phyloP scores from a whole-genome alignment of 345 rosid species.

The Crucihimalaya himalaica region DNA sequence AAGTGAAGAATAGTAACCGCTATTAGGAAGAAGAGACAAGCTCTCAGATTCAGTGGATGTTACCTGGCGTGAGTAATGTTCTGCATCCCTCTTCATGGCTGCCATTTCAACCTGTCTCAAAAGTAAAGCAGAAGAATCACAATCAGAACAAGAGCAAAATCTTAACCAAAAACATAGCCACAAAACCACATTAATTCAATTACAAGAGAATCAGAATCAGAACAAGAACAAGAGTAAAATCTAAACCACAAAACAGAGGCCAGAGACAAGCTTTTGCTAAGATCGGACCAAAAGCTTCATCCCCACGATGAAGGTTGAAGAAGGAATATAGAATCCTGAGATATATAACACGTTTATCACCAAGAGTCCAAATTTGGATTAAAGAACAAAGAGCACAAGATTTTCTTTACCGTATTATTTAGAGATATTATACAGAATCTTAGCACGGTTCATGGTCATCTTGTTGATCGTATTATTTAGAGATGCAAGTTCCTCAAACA shows the following conservation, averaged over 20 bases:
- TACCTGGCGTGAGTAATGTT: slow-evolving; percentile 99
- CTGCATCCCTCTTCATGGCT: slow-evolving; percentile 99
- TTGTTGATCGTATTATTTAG: no score
- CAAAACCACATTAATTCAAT: no score
- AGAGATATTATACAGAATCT: no score
- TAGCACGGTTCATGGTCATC: no score
- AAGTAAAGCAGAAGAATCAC: no score
- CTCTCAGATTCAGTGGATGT: slow-evolving; percentile 29
- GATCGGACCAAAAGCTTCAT: slow-evolving; percentile 64
- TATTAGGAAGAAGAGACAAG: slow-evolving; percentile 27
- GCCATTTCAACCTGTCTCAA: slow-evolving; percentile 98
- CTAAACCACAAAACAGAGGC: no score
- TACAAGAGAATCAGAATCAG: no score
- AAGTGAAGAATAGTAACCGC: no score
- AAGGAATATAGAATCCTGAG: slow-evolving; percentile 29
- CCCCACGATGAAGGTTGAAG: slow-evolving; percentile 44
- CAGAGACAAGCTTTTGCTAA: slow-evolving; percentile 12
- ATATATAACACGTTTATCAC: background rate
- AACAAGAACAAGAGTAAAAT: no score
- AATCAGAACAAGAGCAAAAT: no score
- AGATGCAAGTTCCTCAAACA: no score
- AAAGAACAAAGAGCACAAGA: background rate
- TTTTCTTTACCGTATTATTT: slow-evolving; percentile 34
- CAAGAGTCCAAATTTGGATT: background rate
- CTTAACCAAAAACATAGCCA: no score